These are phyloP conservation scores for Talaromyces trachyspermus DNA, from an alignment of 495 filamentous ascomycete genomes.

Conservation along the genomic window DNA sequence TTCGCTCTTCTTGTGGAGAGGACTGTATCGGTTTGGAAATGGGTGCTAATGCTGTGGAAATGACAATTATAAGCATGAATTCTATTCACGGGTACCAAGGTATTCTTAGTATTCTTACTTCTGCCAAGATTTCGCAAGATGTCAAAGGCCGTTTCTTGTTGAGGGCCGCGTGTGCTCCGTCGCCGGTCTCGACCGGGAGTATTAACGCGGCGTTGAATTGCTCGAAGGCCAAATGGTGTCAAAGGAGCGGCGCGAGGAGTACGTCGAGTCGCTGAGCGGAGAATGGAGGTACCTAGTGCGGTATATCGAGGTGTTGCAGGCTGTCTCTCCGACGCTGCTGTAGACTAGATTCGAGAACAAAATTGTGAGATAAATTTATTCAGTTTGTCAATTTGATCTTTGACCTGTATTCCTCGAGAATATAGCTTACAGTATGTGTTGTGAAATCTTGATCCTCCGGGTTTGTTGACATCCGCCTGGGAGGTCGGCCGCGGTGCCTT, in stretches of 20 bases:
- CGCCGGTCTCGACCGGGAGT: slow-evolving; percentile 64
- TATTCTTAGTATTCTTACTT: slow-evolving; percentile 17
- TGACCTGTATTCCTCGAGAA: neutral
- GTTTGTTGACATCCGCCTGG: slow-evolving; percentile 6
- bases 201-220: slow-evolving; percentile 64
- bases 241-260: slow-evolving; percentile 37
- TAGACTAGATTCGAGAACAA: neutral
- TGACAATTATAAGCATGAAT: neutral
- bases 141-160: slow-evolving; percentile 71
- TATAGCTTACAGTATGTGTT: neutral
- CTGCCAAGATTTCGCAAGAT: slow-evolving; percentile 58
- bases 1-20: slow-evolving; percentile 41
- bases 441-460: neutral
- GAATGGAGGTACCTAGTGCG: slow-evolving; percentile 24
- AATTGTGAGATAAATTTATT: neutral
- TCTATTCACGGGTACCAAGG: neutral
- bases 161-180: slow-evolving; percentile 51
- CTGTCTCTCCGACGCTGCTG: neutral
- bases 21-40: slow-evolving; percentile 49
- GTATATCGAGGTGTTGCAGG: slow-evolving; percentile 34
- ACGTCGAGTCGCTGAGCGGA: slow-evolving; percentile 29
- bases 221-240: slow-evolving; percentile 68
- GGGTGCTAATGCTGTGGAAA: slow-evolving; percentile 47
- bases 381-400: neutral
- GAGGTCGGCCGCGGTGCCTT: slow-evolving; percentile 24